Evolutionary conservation across 768 basidiomycete species (phyloP).

Genomic region (Trametes cubensis): DNA sequence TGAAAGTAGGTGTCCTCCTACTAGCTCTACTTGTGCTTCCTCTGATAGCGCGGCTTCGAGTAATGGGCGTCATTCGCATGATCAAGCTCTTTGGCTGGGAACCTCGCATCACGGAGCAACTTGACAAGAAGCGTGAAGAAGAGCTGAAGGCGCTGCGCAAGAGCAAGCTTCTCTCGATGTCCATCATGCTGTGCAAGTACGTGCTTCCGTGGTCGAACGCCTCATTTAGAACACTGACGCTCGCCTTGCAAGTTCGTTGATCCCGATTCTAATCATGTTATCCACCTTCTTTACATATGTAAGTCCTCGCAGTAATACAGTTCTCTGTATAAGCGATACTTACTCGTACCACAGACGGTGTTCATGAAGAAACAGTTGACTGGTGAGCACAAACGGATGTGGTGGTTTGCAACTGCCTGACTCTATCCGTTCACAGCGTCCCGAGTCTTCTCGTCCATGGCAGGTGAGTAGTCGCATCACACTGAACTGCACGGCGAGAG

Average conservation of each 20-base stretch:
- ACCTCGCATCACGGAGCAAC: slow-evolving; percentile 48
- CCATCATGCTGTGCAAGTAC: slow-evolving; percentile 47
- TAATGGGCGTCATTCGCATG: slow-evolving; percentile 43
- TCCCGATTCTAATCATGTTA: slow-evolving; percentile 67
- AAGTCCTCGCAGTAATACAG: slow-evolving; percentile 24
- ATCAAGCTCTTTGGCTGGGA: slow-evolving; percentile 52
- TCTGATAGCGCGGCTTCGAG: slow-evolving; percentile 41
- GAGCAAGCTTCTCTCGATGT: slow-evolving; percentile 51
- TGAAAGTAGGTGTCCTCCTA: slow-evolving; percentile 33
- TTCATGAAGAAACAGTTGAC: slow-evolving; percentile 43
- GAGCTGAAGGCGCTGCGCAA: slow-evolving; percentile 61
- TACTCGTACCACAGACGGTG: slow-evolving; percentile 31
- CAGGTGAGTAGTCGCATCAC: slow-evolving; percentile 10
- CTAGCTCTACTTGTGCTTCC: too few relatives aligned
- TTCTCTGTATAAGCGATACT: background rate
- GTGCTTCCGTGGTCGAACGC: slow-evolving; percentile 16
- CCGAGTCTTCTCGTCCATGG: slow-evolving; percentile 23
- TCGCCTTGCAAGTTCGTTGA: slow-evolving; percentile 45
- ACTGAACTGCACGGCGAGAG: too few relatives aligned
- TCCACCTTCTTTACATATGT: slow-evolving; percentile 64
- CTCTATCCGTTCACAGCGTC: slow-evolving; percentile 11
- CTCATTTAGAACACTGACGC: background rate
- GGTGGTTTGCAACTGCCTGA: background rate
- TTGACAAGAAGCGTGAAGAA: slow-evolving; percentile 59
- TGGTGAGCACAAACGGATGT: slow-evolving; percentile 17